Base-by-base conservation (phyloP, 805 yeast genomes). In the Candida maesae region DNA sequence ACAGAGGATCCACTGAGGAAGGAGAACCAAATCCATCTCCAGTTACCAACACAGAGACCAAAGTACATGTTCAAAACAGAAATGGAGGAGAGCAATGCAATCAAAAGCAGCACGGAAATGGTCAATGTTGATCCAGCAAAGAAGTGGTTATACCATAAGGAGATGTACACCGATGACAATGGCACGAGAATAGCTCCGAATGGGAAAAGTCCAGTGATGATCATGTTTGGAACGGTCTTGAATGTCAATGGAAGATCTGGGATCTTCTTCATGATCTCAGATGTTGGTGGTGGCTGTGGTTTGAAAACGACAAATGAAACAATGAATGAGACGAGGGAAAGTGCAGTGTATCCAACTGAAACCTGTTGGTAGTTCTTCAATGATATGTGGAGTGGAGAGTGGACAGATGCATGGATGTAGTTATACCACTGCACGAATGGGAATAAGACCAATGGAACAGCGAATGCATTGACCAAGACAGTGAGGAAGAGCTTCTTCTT, bases 21-120 rank as follows among this genome's bases (percentile, higher is more conserved):
- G 2, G 55, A 41, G 17, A 47, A 43, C 63, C 63, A 58, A 7
- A 49, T 51, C 64, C 64, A 60, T 33, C 51, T 53, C 62, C 63
- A 57, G 33, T 58, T 52, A 14, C 63, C 63, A 15, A 51, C 45
- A 20, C 53, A 39, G 11, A 59, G 36, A 11, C 53, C 44, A 20
- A 57, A 45, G 34, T 55, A 51, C 23, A 55, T 34, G 42, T 55
- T 53, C 33, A 59, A 24, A 2, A 44, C 41, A 7, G 52, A 51
- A 20, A 56, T 52, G 17, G 51, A 17, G 6, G 37, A 30, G 6
- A 53, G 33, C 13, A 60, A 26, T 1, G 36, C 14, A 4, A 60
- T 28, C 2, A 53, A 28, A 8, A 60, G 24, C 4, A 53, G 11
- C 10, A 41, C 46, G 15, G 53, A 47, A 20, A 51, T 18, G 5